Percentiles rank a stretch among this genome's conserved stretches.
phyloP scores from a whole-genome alignment of 2,329 filamentous ascomycete species.

The Botrytis porri region DNA sequence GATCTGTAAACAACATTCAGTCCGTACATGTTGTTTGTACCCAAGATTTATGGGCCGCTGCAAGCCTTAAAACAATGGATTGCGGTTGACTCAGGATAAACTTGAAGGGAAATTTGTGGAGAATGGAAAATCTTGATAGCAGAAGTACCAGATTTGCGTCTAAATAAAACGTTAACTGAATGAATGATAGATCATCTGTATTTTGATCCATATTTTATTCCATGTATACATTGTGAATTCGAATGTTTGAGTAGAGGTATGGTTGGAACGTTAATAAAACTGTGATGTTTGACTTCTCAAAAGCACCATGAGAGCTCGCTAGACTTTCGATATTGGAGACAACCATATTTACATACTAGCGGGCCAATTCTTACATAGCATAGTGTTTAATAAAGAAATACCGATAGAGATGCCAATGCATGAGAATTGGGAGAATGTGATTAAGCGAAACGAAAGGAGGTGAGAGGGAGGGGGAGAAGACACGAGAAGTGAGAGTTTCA shows the following conservation, averaged over 20 bases:
- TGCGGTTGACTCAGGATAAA: not conserved
- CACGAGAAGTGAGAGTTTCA: not conserved
- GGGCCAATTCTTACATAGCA: not conserved
- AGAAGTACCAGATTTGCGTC: not conserved
- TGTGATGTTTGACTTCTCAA: not conserved
- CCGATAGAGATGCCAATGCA: not conserved
- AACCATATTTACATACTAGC: not conserved
- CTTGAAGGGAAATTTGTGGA: not conserved
- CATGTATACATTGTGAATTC: not conserved
- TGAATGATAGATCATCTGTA: not conserved
- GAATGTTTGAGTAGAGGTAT: not conserved
- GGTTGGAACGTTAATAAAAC: not conserved
- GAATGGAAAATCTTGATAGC: not conserved
- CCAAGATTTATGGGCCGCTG: slow-evolving; percentile 78
- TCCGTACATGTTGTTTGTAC: slow-evolving; percentile 69
- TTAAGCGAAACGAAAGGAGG: not conserved
- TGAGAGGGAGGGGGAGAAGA: not conserved
- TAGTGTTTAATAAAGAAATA: rapidly evolving
- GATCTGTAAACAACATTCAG: slow-evolving; percentile 62
- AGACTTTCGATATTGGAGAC: not conserved
- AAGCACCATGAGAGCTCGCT: not conserved
- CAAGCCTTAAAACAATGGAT: slow-evolving; percentile 56
- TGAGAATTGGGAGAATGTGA: not conserved
- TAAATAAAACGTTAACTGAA: not conserved
- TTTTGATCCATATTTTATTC: not conserved